Conservation (phyloP, 2,329 filamentous ascomycete species). For the Tothia fuscella region DNA sequence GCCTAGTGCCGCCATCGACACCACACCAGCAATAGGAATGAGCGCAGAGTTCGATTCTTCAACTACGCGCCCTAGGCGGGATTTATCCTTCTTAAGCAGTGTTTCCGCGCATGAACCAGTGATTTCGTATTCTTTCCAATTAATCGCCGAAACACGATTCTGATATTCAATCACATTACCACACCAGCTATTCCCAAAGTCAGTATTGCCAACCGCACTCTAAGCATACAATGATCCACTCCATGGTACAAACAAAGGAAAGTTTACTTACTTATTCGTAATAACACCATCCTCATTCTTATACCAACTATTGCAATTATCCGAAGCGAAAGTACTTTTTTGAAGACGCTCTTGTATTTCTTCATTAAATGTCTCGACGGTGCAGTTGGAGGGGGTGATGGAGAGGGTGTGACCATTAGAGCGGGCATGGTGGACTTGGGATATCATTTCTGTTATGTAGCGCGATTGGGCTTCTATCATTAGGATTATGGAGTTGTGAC, state of each 20-base stretch:
- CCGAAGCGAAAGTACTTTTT: constrained; percentile 40
- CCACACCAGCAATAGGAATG: not conserved
- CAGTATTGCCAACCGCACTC: not conserved
- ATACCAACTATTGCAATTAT: constrained; percentile 44
- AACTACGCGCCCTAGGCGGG: constrained; percentile 30
- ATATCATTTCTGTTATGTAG: constrained; percentile 41
- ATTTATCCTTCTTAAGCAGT: constrained; percentile 21
- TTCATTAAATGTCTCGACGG: constrained; percentile 34
- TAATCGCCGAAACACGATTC: constrained; percentile 29
- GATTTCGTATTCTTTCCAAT: constrained; percentile 35
- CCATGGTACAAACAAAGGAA: constrained; percentile 46
- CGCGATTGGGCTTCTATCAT: constrained; percentile 49
- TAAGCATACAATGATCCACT: constrained; percentile 12
- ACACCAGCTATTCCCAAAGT: no score
- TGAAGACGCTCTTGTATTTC: constrained; percentile 33
- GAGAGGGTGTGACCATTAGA: constrained; percentile 28
- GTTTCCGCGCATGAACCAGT: constrained; percentile 22
- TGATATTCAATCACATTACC: constrained; percentile 46
- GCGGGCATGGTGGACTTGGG: constrained; percentile 35
- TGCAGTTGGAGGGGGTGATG: constrained; percentile 31
- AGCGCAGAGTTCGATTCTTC: constrained; percentile 26
- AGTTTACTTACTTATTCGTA: constrained; percentile 45
- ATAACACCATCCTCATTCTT: constrained; percentile 42
- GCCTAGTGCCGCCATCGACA: constrained; percentile 1
- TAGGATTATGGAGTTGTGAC: constrained; percentile 46